Evolutionary conservation across 352 stramenopile genomes (phyloP).

Genomic region (Pythium apleroticum): DNA sequence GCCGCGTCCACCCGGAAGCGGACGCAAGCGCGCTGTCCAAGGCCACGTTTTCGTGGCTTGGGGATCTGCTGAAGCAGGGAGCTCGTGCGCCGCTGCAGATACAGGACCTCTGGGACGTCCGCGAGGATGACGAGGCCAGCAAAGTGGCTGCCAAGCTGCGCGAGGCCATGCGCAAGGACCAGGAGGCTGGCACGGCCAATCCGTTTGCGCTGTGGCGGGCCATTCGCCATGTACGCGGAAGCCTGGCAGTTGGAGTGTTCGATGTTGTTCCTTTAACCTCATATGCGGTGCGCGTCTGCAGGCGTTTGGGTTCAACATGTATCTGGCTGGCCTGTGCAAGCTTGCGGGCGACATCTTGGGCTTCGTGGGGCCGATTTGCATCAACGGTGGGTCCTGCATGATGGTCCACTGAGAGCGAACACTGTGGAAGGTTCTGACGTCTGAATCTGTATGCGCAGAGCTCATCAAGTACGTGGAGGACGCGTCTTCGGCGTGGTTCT

Average conservation of each 20-base stretch:
- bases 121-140: constrained; percentile 33
- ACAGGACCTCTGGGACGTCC: constrained; percentile 43
- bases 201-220: constrained; percentile 36
- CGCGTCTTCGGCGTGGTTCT: constrained; percentile 41
- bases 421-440: background rate
- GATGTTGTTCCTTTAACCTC: no score
- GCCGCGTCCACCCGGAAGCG: constrained; percentile 14
- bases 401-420: background rate
- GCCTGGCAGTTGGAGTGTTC: no score
- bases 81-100: constrained; percentile 37
- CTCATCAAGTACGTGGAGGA: constrained; percentile 73
- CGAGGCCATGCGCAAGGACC: constrained; percentile 13
- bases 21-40: constrained; percentile 10
- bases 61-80: constrained; percentile 35
- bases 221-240: constrained; percentile 38
- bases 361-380: constrained; percentile 87
- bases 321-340: constrained; percentile 89
- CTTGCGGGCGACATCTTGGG: constrained; percentile 89
- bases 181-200: constrained; percentile 19
- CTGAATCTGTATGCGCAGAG: constrained; percentile 10
- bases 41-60: constrained; percentile 42
- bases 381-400: constrained; percentile 31
- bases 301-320: constrained; percentile 90
- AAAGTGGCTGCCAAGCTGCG: constrained; percentile 35
- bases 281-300: background rate